A percentile compares a stretch with the other conserved stretches of the same genome.
Conservation (phyloP, 2,329 filamentous ascomycete species). For the Tolypocladium ovalisporum region DNA sequence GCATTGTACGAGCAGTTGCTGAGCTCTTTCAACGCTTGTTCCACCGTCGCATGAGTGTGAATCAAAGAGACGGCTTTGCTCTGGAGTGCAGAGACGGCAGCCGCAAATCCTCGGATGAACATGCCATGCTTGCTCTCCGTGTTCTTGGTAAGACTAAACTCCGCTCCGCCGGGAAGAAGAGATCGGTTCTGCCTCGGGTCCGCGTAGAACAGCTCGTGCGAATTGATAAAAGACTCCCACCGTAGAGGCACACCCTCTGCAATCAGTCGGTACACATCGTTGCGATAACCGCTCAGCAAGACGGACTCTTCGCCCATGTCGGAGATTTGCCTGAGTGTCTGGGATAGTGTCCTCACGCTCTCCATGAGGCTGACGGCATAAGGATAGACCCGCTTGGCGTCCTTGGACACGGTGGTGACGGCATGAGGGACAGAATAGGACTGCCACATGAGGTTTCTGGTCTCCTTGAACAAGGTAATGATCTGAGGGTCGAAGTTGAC, state of each 20-base stretch:
- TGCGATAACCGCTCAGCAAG: constrained; percentile 81
- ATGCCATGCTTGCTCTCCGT: constrained; percentile 89
- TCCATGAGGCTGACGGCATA: constrained; percentile 98
- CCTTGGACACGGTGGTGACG: constrained; percentile 92
- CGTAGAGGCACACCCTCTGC: constrained; percentile 79
- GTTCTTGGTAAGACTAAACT: constrained; percentile 37
- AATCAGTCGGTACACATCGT: constrained; percentile 76
- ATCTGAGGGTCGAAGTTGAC: constrained; percentile 98
- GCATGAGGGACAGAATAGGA: constrained; percentile 90
- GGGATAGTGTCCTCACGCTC: constrained; percentile 85
- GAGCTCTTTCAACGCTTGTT: constrained; percentile 74
- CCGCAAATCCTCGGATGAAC: constrained; percentile 89
- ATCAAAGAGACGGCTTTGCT: constrained; percentile 71
- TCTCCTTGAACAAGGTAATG: constrained; percentile 97
- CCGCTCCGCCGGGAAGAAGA: constrained; percentile 24
- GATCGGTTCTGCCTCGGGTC: constrained; percentile 34
- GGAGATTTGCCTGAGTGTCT: constrained; percentile 74
- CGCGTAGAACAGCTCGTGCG: constrained; percentile 73
- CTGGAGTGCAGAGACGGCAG: constrained; percentile 78
- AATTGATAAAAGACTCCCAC: constrained; percentile 98
- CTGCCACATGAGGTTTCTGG: constrained; percentile 89
- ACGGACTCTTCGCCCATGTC: constrained; percentile 82
- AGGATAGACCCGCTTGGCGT: constrained; percentile 96
- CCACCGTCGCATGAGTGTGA: constrained; percentile 67
- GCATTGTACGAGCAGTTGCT: constrained; percentile 75